Percentiles rank a stretch among this genome's conserved stretches.
Conservation (phyloP, 139 green algal species). For the Mesotaenium endlicherianum region DNA sequence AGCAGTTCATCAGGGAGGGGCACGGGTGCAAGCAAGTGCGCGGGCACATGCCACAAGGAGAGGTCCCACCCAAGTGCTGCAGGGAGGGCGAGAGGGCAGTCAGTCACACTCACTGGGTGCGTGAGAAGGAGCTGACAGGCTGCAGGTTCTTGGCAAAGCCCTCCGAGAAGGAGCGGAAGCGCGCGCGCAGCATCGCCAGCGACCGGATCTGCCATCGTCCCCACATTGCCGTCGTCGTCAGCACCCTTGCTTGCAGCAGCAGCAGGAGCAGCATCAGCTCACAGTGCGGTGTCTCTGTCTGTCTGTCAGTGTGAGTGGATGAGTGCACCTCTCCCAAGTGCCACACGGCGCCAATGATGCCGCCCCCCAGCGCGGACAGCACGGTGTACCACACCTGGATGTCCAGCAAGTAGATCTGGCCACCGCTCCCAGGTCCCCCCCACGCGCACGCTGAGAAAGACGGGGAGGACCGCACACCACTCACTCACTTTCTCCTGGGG, state of each 20-base stretch:
- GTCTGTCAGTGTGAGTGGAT: background rate
- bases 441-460: too few relatives aligned
- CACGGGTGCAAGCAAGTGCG: too few relatives aligned
- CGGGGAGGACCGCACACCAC: too few relatives aligned
- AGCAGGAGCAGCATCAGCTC: too few relatives aligned
- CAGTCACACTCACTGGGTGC: constrained; percentile 13
- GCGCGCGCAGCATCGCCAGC: constrained; percentile 26
- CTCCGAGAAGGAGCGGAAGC: constrained; percentile 24
- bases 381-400: constrained; percentile 45
- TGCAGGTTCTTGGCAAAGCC: constrained; percentile 22
- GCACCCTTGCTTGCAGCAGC: too few relatives aligned
- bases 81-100: background rate
- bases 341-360: constrained; percentile 10
- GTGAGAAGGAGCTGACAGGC: constrained; percentile 5
- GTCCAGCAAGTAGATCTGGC: constrained; percentile 41
- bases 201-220: constrained; percentile 33
- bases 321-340: constrained; percentile 20
- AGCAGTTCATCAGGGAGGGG: too few relatives aligned
- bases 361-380: constrained; percentile 16
- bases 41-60: background rate
- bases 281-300: background rate
- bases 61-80: background rate
- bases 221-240: too few relatives aligned
- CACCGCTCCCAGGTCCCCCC: too few relatives aligned
- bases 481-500: too few relatives aligned